These are phyloP conservation scores for Coemansia sp. DNA, from an alignment of 192 early-diverging fungal species.

Conservation along the genomic window DNA sequence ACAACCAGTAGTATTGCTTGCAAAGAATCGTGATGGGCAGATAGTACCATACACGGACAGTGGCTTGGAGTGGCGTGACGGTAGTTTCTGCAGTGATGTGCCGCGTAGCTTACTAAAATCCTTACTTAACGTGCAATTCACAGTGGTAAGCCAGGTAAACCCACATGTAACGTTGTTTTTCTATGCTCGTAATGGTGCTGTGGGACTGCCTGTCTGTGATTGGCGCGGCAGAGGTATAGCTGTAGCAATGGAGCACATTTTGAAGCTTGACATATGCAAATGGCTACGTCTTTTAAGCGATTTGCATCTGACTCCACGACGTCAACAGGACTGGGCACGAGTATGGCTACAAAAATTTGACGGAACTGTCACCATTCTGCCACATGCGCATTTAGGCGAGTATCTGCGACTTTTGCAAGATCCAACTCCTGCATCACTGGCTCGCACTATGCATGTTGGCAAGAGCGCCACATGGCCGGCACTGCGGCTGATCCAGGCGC, in stretches of 20 bases:
- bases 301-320: conserved; percentile 71
- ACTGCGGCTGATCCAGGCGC: conserved; percentile 71
- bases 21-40: conserved; percentile 66
- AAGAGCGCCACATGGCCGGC: conserved; percentile 71
- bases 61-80: conserved; percentile 82
- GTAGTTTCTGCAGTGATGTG: conserved; percentile 78
- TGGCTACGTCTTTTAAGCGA: conserved; percentile 81
- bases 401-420: conserved; percentile 65
- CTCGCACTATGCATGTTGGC: conserved; percentile 61
- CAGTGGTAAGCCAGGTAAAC: conserved; percentile 84
- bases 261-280: conserved; percentile 84
- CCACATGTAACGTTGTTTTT: conserved; percentile 88
- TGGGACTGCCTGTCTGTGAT: conserved; percentile 73
- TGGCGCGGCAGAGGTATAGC: conserved; percentile 91
- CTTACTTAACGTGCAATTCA: conserved; percentile 83
- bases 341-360: conserved; percentile 90
- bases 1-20: conserved; percentile 77
- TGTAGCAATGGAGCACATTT: conserved; percentile 71
- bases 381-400: conserved; percentile 61
- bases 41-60: conserved; percentile 70
- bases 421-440: conserved; percentile 59
- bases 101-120: conserved; percentile 74
- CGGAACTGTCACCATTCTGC: conserved; percentile 83
- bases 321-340: conserved; percentile 78
- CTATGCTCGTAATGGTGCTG: conserved; percentile 71